phyloP scores from a whole-genome alignment of 2,329 filamentous ascomycete genomes.

The Sphaerulina populicola region DNA sequence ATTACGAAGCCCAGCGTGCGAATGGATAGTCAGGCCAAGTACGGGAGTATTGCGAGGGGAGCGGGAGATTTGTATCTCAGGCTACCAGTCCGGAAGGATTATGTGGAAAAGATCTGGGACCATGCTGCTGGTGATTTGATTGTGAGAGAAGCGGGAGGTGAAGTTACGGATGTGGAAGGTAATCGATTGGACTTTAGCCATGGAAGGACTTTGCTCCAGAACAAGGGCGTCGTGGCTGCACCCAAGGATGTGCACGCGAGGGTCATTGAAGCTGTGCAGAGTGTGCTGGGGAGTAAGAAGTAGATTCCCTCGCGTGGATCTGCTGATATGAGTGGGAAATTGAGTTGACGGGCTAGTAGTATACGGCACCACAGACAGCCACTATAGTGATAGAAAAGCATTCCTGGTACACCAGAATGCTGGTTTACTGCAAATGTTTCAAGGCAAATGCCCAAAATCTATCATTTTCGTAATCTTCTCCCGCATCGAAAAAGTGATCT shows the following conservation, averaged over 20 bases:
- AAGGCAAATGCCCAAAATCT: constrained; percentile 26
- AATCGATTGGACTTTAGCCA: constrained; percentile 76
- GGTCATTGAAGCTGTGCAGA: constrained; percentile 74
- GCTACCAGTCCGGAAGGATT: constrained; percentile 73
- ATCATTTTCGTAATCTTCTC: constrained; percentile 22
- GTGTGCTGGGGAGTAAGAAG: constrained; percentile 50
- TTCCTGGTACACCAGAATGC: too few relatives aligned
- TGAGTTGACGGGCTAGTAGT: too few relatives aligned
- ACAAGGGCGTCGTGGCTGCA: constrained; percentile 90
- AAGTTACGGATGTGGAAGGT: constrained; percentile 82
- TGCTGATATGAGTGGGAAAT: too few relatives aligned
- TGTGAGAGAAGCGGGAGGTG: constrained; percentile 84
- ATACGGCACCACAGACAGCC: too few relatives aligned
- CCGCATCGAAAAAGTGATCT: constrained; percentile 27
- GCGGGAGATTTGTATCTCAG: constrained; percentile 92
- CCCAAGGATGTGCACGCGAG: constrained; percentile 64
- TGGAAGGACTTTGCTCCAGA: constrained; percentile 76
- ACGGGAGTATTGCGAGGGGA: constrained; percentile 86
- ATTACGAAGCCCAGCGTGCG: constrained; percentile 84
- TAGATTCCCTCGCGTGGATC: too few relatives aligned
- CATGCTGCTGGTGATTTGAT: constrained; percentile 93
- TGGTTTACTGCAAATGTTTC: constrained; percentile 20
- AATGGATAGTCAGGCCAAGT: constrained; percentile 98
- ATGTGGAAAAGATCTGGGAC: constrained; percentile 99
- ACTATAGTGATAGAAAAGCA: too few relatives aligned